These are phyloP conservation scores for Arthrobotrys musiformis DNA, from an alignment of 2,329 filamentous ascomycete genomes.

Conservation along the genomic window DNA sequence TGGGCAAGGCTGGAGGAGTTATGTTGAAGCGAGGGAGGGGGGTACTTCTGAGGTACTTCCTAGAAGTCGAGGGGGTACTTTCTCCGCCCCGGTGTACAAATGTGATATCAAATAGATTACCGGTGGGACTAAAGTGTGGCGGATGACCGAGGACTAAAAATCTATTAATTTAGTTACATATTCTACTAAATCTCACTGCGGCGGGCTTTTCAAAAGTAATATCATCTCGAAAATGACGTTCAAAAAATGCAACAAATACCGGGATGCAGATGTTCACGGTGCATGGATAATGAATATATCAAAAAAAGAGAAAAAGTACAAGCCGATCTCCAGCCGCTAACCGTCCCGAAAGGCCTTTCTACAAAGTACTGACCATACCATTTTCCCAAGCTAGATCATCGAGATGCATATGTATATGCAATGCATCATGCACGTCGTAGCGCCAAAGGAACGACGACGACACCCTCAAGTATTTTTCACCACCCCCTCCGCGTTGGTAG, in stretches of 20 bases:
- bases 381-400: conserved; percentile 40
- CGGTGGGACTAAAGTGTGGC: conserved; percentile 45
- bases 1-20: conserved; percentile 17
- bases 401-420: conserved; percentile 4
- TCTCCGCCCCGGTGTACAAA: neutral
- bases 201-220: too few relatives aligned
- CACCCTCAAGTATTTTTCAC: neutral
- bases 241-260: conserved; percentile 29
- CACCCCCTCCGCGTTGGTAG: conserved; percentile 41
- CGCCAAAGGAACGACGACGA: conserved; percentile 30
- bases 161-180: neutral
- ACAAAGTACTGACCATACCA: too few relatives aligned
- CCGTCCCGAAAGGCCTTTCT: conserved; percentile 5
- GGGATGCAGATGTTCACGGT: conserved; percentile 19
- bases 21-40: neutral
- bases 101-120: conserved; percentile 10
- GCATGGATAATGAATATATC: too few relatives aligned
- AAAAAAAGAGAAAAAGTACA: neutral
- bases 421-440: conserved; percentile 35
- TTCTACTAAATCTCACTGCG: neutral
- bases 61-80: conserved; percentile 12
- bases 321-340: conserved; percentile 24
- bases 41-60: conserved; percentile 42
- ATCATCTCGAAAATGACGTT: too few relatives aligned
- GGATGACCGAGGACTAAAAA: conserved; percentile 35